These are phyloP conservation scores for Vicia villosa DNA, from an alignment of 306 rosid genomes.

Conservation along the genomic window DNA sequence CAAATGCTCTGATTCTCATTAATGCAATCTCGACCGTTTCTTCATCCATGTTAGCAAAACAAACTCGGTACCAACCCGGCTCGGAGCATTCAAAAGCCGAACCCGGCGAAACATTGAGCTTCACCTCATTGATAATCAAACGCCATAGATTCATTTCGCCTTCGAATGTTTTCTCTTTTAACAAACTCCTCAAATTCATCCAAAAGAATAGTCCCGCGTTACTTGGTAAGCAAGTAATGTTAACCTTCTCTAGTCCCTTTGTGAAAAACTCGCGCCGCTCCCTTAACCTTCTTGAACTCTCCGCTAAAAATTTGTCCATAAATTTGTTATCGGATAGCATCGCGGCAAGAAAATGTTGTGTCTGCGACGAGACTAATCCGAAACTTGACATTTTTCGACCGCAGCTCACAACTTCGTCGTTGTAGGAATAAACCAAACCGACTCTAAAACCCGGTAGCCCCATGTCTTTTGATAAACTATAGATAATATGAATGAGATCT, in stretches of 20 bases:
- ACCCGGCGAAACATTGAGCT: constrained; percentile 85
- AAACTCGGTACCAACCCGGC: constrained; percentile 94
- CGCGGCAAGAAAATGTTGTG: constrained; percentile 65
- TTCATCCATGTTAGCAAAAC: constrained; percentile 89
- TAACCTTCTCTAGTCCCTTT: constrained; percentile 57
- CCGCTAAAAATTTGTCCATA: constrained; percentile 44
- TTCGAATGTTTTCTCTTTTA: constrained; percentile 58
- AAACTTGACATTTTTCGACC: constrained; percentile 88
- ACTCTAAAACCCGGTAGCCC: constrained; percentile 88
- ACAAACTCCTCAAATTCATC: constrained; percentile 70
- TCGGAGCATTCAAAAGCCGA: constrained; percentile 71
- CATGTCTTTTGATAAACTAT: constrained; percentile 86
- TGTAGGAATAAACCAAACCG: constrained; percentile 83
- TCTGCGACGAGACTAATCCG: constrained; percentile 76
- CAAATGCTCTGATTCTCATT: constrained; percentile 60
- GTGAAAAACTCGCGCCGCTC: constrained; percentile 47
- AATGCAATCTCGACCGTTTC: constrained; percentile 68
- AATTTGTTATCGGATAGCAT: constrained; percentile 68
- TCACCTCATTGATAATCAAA: constrained; percentile 66
- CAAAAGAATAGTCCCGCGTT: constrained; percentile 79
- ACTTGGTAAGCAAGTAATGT: constrained; percentile 64
- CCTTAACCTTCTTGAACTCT: constrained; percentile 58
- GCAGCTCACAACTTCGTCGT: constrained; percentile 55
- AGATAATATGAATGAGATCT: constrained; percentile 74
- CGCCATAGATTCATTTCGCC: constrained; percentile 78